phyloP scores from a whole-genome alignment of 805 yeast genomes.

The Lipomyces lipofer region DNA sequence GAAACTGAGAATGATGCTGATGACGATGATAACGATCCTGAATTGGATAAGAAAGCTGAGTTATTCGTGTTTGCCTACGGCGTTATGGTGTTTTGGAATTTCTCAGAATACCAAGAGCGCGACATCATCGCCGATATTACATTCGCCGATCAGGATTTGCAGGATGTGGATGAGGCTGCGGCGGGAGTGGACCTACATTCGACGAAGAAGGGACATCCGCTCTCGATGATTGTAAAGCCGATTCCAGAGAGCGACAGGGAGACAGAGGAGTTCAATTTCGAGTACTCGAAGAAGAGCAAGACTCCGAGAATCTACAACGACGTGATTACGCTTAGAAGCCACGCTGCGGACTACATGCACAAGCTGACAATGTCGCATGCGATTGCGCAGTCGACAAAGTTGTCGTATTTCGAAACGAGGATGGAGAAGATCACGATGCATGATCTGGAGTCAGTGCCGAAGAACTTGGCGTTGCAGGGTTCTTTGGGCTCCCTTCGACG shows the following conservation, averaged over 20 bases:
- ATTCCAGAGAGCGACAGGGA: slow-evolving; percentile 83
- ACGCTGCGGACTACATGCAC: slow-evolving; percentile 68
- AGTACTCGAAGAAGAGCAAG: slow-evolving; percentile 52
- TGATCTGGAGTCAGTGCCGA: slow-evolving; percentile 78
- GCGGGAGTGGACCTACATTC: not conserved
- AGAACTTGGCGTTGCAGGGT: slow-evolving; percentile 86
- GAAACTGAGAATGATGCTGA: slow-evolving; percentile 7
- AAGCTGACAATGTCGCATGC: slow-evolving; percentile 94
- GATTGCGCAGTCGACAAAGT: slow-evolving; percentile 91
- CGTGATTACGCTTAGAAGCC: slow-evolving; percentile 73
- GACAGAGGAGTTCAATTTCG: slow-evolving; percentile 82
- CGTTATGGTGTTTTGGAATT: slow-evolving; percentile 97
- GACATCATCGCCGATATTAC: slow-evolving; percentile 88
- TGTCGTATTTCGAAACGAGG: slow-evolving; percentile 86
- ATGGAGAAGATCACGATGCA: slow-evolving; percentile 53
- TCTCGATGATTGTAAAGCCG: slow-evolving; percentile 57
- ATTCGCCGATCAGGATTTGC: slow-evolving; percentile 49
- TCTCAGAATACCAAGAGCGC: slow-evolving; percentile 87
- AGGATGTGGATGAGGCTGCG: slow-evolving; percentile 11
- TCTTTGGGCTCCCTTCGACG: slow-evolving; percentile 72
- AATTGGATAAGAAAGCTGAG: slow-evolving; percentile 57
- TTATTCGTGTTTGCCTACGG: slow-evolving; percentile 89
- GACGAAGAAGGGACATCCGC: not conserved
- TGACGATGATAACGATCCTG: slow-evolving; percentile 4
- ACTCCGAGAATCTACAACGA: slow-evolving; percentile 70